A percentile compares a stretch with the other conserved stretches of the same genome.
These are phyloP conservation scores for Microbotryomycetes sp. DNA, from an alignment of 1,284 basidiomycete species.

Conservation along the genomic window DNA sequence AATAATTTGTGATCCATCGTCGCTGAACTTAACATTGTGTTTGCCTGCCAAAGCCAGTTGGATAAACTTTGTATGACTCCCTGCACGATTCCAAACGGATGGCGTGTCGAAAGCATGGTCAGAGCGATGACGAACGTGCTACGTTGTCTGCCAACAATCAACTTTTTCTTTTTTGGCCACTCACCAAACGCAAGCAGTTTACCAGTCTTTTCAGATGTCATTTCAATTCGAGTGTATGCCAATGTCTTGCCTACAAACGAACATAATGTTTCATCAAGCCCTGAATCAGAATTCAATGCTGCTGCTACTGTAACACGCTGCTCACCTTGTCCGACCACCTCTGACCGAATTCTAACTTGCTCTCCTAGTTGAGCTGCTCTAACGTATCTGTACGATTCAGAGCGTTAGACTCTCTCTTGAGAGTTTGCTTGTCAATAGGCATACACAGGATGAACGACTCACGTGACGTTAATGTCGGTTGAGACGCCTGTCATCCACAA, in stretches of 20 bases:
- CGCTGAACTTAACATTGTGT: constrained; percentile 73
- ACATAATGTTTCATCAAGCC: too few species aligned
- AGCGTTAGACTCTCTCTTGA: constrained; percentile 12
- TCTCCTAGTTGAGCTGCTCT: constrained; percentile 23
- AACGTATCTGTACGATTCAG: constrained; percentile 39
- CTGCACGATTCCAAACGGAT: constrained; percentile 40
- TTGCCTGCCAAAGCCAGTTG: constrained; percentile 64
- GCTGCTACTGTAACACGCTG: not conserved
- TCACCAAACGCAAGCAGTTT: constrained; percentile 77
- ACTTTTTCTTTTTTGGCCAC: too few species aligned
- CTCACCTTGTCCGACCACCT: constrained; percentile 25
- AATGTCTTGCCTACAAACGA: constrained; percentile 60
- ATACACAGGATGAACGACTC: constrained; percentile 61
- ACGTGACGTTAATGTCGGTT: constrained; percentile 78
- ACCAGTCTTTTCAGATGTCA: constrained; percentile 57
- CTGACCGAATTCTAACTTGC: constrained; percentile 20
- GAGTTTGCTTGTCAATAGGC: not conserved
- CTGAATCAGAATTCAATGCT: too few species aligned
- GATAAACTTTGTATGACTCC: constrained; percentile 74
- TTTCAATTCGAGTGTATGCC: constrained; percentile 72
- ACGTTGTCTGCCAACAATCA: too few species aligned
- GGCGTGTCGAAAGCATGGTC: too few species aligned
- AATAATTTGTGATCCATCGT: constrained; percentile 63
- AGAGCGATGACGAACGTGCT: too few species aligned
- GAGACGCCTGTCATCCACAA: constrained; percentile 79